Base-by-base conservation (phyloP, 805 yeast genomes). In the Henningerozyma blattae region DNA sequence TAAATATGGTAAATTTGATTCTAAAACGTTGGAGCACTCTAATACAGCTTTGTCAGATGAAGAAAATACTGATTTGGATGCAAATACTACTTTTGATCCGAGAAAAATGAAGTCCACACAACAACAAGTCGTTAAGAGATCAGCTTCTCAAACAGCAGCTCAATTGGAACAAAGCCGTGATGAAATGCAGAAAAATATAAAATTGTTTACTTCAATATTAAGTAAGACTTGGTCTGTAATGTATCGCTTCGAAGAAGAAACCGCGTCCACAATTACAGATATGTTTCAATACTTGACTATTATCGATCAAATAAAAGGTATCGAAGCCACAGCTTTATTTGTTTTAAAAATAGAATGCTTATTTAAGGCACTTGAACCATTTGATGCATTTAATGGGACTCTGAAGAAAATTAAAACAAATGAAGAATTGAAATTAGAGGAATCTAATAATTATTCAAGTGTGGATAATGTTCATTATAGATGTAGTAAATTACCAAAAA, bases 221-320 rank as follows among this genome's bases (percentile, higher is more conserved):
- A 57, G 65, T 32, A 71, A 70, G 27, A 80, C 89, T 27, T 93
- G 98, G 97, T 67, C 83, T 15, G 77, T 83, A 0, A 62, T 93
- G 20, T 85, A 93, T 34, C 80, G 78, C 25, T 93, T 74, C 54
- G 99, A 91, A 56, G 98, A 87, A 53, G 75, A 76, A 14, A 71
- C 94, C 2, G 97, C 97, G 0, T 70, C 84, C 0, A 77, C 85
- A 50, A 85, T 91, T 14, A 81, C 94, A 3, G 89, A 83, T 44
- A 87, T 91, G 95, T 70, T 91, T 31, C 81, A 85, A 41, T 69
- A 68, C 42, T 86, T 95, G 3, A 77, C 94, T 20, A 70, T 74
- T 10, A 81, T 80, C 26, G 75, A 79, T 43, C 82, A 77, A 44
- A 46, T 59, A 10, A 68, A 68, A 27, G 94, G 96, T 1, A 62